Percentiles rank a stretch among this genome's conserved stretches.
phyloP scores from a whole-genome alignment of 208 protist genomes.

The Crithidia fasciculata region DNA sequence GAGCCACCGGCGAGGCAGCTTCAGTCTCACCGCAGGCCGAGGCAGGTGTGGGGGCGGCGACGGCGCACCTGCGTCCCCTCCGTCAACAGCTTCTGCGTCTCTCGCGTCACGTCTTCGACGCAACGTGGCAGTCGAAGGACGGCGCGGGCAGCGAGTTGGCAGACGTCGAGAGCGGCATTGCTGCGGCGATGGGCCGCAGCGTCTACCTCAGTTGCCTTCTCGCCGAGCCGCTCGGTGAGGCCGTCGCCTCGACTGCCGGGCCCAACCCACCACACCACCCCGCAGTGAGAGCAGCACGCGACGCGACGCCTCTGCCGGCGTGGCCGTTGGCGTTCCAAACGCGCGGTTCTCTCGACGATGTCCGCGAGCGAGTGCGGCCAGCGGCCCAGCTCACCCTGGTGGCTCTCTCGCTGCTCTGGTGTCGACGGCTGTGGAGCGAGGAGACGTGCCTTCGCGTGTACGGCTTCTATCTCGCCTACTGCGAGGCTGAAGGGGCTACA shows the following conservation, averaged over 20 bases:
- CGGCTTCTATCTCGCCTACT: conserved; percentile 11
- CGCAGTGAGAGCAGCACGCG: background rate
- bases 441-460: conserved; percentile 12
- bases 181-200: background rate
- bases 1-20: too few species aligned
- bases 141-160: background rate
- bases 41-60: background rate
- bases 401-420: conserved; percentile 22
- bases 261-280: background rate
- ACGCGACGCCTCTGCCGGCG: background rate
- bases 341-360: conserved; percentile 17
- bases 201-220: background rate
- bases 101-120: background rate
- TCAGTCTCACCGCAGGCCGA: too few species aligned
- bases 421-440: background rate
- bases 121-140: background rate
- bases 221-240: background rate
- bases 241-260: too few species aligned
- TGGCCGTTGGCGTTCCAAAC: conserved; percentile 9
- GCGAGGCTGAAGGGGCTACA: background rate
- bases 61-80: background rate
- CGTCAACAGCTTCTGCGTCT: background rate
- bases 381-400: conserved; percentile 25
- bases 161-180: background rate
- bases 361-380: conserved; percentile 15